phyloP scores from a whole-genome alignment of 768 basidiomycete genomes.

The Kwoniella dendrophila region DNA sequence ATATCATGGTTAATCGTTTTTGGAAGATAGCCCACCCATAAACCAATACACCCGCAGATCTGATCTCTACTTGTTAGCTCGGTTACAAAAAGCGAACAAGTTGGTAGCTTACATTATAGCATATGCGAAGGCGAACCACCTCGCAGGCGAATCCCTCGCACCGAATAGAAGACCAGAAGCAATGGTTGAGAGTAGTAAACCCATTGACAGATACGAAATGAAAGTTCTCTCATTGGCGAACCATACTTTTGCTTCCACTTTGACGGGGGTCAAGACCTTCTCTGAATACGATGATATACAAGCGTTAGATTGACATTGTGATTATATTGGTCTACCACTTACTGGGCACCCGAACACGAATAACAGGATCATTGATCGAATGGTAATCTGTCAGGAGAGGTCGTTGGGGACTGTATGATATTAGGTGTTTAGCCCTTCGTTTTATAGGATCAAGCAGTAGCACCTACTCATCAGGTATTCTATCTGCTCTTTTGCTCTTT shows the following conservation, averaged over 20 bases:
- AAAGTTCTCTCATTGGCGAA: slow-evolving; percentile 90
- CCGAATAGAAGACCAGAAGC: slow-evolving; percentile 82
- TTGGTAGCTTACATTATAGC: slow-evolving; percentile 76
- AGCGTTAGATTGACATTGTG: background rate
- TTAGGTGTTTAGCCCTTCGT: background rate
- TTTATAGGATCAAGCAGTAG: background rate
- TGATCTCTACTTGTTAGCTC: slow-evolving; percentile 17
- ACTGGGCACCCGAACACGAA: slow-evolving; percentile 48
- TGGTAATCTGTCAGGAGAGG: slow-evolving; percentile 47
- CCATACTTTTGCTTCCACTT: slow-evolving; percentile 95
- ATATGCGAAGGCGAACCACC: slow-evolving; percentile 79
- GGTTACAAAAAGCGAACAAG: no score
- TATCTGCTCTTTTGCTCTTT: slow-evolving; percentile 53
- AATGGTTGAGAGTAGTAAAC: slow-evolving; percentile 79
- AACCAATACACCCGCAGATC: slow-evolving; percentile 61
- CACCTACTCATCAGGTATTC: slow-evolving; percentile 52
- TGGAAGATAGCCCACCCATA: slow-evolving; percentile 89
- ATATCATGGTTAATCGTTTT: slow-evolving; percentile 85
- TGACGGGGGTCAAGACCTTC: slow-evolving; percentile 60
- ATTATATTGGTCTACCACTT: slow-evolving; percentile 15
- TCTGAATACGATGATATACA: slow-evolving; percentile 26
- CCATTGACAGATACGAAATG: slow-evolving; percentile 87
- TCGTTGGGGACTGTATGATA: slow-evolving; percentile 13
- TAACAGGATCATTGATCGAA: slow-evolving; percentile 43
- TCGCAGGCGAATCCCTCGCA: slow-evolving; percentile 68